A percentile compares a stretch with the other conserved stretches of the same genome.
Evolutionary conservation across 768 basidiomycete genomes (phyloP).

Genomic region (Sutorius australiensis): DNA sequence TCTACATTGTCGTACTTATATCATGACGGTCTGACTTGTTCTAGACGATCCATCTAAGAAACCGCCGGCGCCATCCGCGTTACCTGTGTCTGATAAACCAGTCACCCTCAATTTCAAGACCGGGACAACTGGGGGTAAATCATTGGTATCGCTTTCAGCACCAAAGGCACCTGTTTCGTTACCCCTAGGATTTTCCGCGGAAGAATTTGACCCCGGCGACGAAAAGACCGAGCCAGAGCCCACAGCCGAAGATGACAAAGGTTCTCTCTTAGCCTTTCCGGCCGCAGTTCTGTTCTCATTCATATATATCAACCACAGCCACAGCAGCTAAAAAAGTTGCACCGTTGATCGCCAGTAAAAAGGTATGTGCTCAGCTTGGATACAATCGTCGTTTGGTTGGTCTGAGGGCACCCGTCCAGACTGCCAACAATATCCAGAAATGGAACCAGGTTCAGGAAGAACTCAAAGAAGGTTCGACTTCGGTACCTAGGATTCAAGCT

Average conservation of each 20-base stretch:
- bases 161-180: conserved; percentile 39
- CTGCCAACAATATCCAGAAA: conserved; percentile 86
- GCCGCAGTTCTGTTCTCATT: neutral
- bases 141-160: conserved; percentile 16
- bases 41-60: conserved; percentile 35
- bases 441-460: conserved; percentile 97
- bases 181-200: conserved; percentile 63
- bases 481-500: conserved; percentile 18
- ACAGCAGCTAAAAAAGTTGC: conserved; percentile 65
- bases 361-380: conserved; percentile 43
- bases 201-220: conserved; percentile 46
- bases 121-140: conserved; percentile 19
- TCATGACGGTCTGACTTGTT: conserved; percentile 10
- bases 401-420: conserved; percentile 43
- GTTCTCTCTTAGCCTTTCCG: conserved; percentile 6
- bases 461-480: conserved; percentile 47
- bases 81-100: conserved; percentile 77
- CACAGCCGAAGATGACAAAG: conserved; percentile 46
- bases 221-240: conserved; percentile 43
- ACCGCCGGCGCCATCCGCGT: conserved; percentile 55
- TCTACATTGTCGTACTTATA: neutral
- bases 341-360: conserved; percentile 80
- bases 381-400: neutral
- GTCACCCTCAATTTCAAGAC: conserved; percentile 74
- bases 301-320: conserved; percentile 30